Percentiles rank a stretch among this genome's conserved stretches.
These are phyloP conservation scores for Xylaria palmicola DNA, from an alignment of 495 filamentous ascomycete genomes.

Conservation along the genomic window DNA sequence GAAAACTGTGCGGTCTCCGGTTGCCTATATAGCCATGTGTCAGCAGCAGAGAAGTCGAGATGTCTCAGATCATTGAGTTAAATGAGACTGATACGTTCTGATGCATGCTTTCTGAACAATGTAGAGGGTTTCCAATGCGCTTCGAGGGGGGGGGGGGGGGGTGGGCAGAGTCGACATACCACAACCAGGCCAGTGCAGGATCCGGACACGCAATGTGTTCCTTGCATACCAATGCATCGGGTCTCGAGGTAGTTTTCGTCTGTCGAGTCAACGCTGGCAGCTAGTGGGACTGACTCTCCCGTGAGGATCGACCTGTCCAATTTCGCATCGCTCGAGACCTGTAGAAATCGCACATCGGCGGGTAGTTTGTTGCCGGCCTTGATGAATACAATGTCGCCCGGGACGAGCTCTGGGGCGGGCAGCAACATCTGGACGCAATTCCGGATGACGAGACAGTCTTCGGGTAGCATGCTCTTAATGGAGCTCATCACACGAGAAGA, in stretches of 20 bases:
- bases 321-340: slow-evolving; percentile 62
- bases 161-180: background rate
- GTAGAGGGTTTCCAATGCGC: background rate
- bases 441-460: slow-evolving; percentile 60
- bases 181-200: slow-evolving; percentile 65
- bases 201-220: slow-evolving; percentile 66
- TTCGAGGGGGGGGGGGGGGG: background rate
- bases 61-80: background rate
- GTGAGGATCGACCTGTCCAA: slow-evolving; percentile 73
- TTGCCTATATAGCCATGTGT: slow-evolving; percentile 19
- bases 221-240: slow-evolving; percentile 69
- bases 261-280: slow-evolving; percentile 58
- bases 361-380: slow-evolving; percentile 66
- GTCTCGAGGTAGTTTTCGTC: slow-evolving; percentile 75
- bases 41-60: too few species aligned
- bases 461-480: slow-evolving; percentile 67
- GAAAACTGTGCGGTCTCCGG: slow-evolving; percentile 60
- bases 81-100: background rate
- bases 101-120: background rate
- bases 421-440: slow-evolving; percentile 51
- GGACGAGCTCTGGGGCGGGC: slow-evolving; percentile 60
- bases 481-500: slow-evolving; percentile 63
- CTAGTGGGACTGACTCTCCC: slow-evolving; percentile 60
- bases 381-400: slow-evolving; percentile 63
- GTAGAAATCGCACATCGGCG: slow-evolving; percentile 66